Conservation (phyloP, 2,329 filamentous ascomycete genomes). For the Leptoxyphium fumago region DNA sequence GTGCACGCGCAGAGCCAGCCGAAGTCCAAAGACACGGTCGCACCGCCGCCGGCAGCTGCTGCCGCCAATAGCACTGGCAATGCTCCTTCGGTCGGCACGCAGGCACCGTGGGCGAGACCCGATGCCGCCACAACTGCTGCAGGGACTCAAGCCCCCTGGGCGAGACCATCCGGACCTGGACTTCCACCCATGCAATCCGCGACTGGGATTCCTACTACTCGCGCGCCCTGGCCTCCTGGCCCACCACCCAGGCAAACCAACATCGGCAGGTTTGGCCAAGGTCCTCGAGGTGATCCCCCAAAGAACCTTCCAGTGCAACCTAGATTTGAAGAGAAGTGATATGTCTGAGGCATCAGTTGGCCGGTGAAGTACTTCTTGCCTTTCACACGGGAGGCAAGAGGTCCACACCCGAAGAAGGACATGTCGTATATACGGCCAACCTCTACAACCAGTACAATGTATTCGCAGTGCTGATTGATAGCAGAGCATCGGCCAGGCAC, state of each 20-base stretch:
- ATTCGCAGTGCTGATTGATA: too few relatives aligned
- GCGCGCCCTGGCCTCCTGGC: slow-evolving; percentile 13
- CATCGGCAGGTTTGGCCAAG: not conserved
- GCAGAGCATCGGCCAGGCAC: too few relatives aligned
- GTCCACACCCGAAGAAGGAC: too few relatives aligned
- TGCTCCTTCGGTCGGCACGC: slow-evolving; percentile 7
- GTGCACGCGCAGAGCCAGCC: slow-evolving; percentile 19
- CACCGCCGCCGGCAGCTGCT: not conserved
- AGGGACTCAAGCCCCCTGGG: too few relatives aligned
- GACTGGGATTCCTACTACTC: slow-evolving; percentile 15
- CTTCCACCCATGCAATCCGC: slow-evolving; percentile 11
- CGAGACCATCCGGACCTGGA: not conserved
- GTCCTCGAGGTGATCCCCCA: not conserved
- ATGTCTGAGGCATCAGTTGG: not conserved
- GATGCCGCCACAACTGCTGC: not conserved
- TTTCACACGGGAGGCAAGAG: too few relatives aligned
- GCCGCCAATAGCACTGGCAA: not conserved
- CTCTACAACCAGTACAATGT: too few relatives aligned
- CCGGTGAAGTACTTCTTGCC: not conserved
- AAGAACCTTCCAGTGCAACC: not conserved
- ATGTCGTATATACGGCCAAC: too few relatives aligned
- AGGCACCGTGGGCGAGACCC: slow-evolving; percentile 14
- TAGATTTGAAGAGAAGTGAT: not conserved
- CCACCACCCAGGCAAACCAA: not conserved
- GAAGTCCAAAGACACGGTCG: slow-evolving; percentile 2